These are phyloP conservation scores for Poronia punctata DNA, from an alignment of 495 filamentous ascomycete genomes.

Conservation along the genomic window DNA sequence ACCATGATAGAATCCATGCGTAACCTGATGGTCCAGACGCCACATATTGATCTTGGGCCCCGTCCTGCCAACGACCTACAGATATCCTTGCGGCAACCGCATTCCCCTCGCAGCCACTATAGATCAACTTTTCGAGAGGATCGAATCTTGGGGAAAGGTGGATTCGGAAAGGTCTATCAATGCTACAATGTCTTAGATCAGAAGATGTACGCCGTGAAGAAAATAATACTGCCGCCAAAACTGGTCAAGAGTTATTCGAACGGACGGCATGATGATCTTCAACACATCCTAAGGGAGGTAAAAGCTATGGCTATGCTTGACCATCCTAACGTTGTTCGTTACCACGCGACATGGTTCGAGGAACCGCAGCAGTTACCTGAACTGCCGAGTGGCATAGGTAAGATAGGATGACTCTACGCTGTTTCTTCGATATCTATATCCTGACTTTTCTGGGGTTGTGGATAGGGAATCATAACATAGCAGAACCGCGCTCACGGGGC, in stretches of 20 bases:
- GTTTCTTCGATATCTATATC: too few relatives aligned
- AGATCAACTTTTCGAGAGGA: slow-evolving; percentile 21
- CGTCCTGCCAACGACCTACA: slow-evolving; percentile 16
- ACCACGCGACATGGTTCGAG: slow-evolving; percentile 51
- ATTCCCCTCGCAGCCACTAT: slow-evolving; percentile 15
- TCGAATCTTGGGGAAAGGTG: slow-evolving; percentile 42
- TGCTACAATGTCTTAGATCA: slow-evolving; percentile 47
- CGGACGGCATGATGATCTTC: slow-evolving; percentile 43
- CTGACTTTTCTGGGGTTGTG: too few relatives aligned
- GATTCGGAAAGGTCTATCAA: slow-evolving; percentile 50
- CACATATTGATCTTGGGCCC: slow-evolving; percentile 14
- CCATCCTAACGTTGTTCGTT: slow-evolving; percentile 50
- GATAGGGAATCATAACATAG: background rate
- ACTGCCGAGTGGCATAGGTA: slow-evolving; percentile 12
- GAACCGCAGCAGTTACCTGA: slow-evolving; percentile 29
- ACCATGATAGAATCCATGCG: slow-evolving; percentile 13
- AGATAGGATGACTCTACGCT: background rate
- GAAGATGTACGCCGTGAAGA: slow-evolving; percentile 49
- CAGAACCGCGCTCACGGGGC: background rate
- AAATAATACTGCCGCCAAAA: slow-evolving; percentile 43
- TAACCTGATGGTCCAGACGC: slow-evolving; percentile 15
- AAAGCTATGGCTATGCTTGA: slow-evolving; percentile 48
- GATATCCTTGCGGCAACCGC: slow-evolving; percentile 10
- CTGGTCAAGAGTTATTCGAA: slow-evolving; percentile 41
- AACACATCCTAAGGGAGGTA: slow-evolving; percentile 49